Conservation (phyloP, 179 eudicot species). For the Sideroxylon spinosum region DNA sequence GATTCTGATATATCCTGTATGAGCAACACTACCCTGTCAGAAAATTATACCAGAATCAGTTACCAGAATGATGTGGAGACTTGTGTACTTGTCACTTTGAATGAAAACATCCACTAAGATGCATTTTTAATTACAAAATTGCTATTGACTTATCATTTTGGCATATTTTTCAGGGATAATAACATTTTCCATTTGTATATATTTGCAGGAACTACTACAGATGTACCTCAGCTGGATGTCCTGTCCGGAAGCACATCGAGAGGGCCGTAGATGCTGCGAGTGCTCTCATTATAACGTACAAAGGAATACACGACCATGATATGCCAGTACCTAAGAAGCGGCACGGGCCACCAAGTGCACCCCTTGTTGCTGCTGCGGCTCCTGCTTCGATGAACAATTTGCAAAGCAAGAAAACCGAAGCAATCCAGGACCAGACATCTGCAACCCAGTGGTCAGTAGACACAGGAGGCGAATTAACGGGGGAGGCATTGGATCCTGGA, state of each 20-base stretch:
- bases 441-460: slow-evolving; percentile 33
- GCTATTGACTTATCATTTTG: background rate
- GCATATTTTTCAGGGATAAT: background rate
- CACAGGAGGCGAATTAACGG: slow-evolving; percentile 23
- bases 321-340: slow-evolving; percentile 65
- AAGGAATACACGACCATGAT: slow-evolving; percentile 78
- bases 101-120: too few species aligned
- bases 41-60: too few species aligned
- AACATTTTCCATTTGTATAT: background rate
- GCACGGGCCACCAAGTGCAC: slow-evolving; percentile 35
- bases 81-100: too few species aligned
- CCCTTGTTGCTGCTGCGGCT: slow-evolving; percentile 27
- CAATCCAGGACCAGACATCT: slow-evolving; percentile 19
- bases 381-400: slow-evolving; percentile 27
- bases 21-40: too few species aligned
- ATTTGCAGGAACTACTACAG: slow-evolving; percentile 80
- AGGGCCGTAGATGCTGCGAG: slow-evolving; percentile 51
- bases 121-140: too few species aligned
- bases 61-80: too few species aligned
- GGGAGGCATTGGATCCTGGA: slow-evolving; percentile 30
- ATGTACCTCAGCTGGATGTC: slow-evolving; percentile 84
- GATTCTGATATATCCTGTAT: too few species aligned
- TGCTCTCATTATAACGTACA: slow-evolving; percentile 57
- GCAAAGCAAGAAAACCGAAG: slow-evolving; percentile 28
- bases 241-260: slow-evolving; percentile 82